These are phyloP conservation scores for Kodamaea arcana DNA, from an alignment of 1,139 yeast species.

Conservation along the genomic window DNA sequence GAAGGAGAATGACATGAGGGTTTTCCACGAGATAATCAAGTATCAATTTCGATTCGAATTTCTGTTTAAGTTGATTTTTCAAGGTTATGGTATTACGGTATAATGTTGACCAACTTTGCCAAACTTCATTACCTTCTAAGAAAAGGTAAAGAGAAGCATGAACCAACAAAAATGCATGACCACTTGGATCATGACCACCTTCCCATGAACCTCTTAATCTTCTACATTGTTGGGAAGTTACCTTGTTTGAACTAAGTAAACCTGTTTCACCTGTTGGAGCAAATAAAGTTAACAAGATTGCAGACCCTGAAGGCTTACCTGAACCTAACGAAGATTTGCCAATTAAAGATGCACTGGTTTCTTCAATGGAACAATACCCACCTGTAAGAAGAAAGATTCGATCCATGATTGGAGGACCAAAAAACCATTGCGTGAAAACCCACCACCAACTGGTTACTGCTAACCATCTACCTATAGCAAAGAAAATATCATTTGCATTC, in stretches of 20 bases:
- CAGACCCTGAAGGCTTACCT: too few relatives aligned
- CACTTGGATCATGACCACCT: conserved; percentile 97
- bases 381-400: conserved; percentile 75
- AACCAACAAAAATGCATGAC: conserved; percentile 80
- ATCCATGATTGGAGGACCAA: conserved; percentile 90
- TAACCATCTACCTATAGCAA: conserved; percentile 28
- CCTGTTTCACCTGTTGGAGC: conserved; percentile 1
- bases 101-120: conserved; percentile 19
- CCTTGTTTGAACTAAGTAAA: conserved; percentile 3
- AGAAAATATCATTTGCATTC: conserved; percentile 1
- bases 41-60: not conserved
- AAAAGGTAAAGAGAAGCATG: conserved; percentile 68
- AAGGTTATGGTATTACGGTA: not conserved
- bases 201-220: conserved; percentile 66
- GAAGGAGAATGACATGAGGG: conserved; percentile 43
- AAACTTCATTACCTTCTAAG: conserved; percentile 55
- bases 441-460: conserved; percentile 75
- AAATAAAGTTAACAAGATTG: not conserved
- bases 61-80: not conserved
- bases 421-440: conserved; percentile 83
- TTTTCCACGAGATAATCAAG: conserved; percentile 19
- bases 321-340: not conserved
- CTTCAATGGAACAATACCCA: conserved; percentile 55
- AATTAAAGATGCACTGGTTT: not conserved
- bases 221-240: conserved; percentile 56